These are phyloP conservation scores for Candida dendrica DNA, from an alignment of 805 yeast genomes.

Conservation along the genomic window DNA sequence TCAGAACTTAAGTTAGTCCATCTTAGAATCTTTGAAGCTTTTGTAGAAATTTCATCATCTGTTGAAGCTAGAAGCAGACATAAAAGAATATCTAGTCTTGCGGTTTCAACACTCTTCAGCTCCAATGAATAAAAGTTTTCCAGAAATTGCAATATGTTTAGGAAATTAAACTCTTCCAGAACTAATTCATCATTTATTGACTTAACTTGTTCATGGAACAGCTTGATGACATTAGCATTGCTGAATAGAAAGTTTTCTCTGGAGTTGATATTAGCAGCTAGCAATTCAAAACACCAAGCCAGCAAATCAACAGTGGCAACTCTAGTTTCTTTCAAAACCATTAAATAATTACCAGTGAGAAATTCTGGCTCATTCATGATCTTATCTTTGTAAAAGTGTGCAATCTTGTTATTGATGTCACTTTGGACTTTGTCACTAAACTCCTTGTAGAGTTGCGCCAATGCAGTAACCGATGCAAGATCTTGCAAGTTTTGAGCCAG, in stretches of 20 bases:
- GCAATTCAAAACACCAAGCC: not conserved
- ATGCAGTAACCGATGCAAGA: not conserved
- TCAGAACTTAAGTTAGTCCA: conserved; percentile 39
- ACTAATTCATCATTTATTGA: not conserved
- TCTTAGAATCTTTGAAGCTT: conserved; percentile 35
- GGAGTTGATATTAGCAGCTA: not conserved
- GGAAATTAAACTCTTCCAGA: not conserved
- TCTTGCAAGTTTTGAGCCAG: not conserved
- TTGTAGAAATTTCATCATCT: conserved; percentile 29
- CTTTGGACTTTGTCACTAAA: not conserved
- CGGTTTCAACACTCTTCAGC: not conserved
- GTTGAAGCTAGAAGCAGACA: conserved; percentile 29
- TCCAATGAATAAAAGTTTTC: conserved; percentile 12
- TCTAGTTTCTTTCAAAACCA: not conserved
- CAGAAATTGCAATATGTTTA: not conserved
- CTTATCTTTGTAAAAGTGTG: not conserved
- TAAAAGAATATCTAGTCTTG: conserved; percentile 21
- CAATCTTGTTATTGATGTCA: not conserved
- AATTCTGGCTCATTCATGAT: not conserved
- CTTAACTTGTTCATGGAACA: not conserved
- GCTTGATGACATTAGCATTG: no score
- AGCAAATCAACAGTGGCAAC: not conserved
- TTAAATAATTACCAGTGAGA: not conserved
- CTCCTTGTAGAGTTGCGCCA: not conserved
- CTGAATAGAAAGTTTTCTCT: not conserved